These are phyloP conservation scores for Pycnococcus provasolii DNA, from an alignment of 139 green algal species.

Conservation along the genomic window DNA sequence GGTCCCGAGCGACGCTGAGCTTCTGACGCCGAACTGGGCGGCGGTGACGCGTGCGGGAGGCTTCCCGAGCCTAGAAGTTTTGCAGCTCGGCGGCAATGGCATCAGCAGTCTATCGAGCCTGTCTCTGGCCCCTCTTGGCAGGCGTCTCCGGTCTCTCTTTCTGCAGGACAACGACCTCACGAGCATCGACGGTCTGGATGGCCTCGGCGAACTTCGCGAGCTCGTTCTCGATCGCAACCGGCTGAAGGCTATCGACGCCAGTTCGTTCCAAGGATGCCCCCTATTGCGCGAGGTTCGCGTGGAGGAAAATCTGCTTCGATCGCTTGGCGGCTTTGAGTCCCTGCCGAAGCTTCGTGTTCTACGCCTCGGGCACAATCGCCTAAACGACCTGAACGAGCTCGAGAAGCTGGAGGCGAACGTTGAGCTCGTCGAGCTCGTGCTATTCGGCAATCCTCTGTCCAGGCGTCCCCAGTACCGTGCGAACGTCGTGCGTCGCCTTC, in stretches of 20 bases:
- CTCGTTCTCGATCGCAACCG: conserved; percentile 54
- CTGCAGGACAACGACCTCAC: conserved; percentile 52
- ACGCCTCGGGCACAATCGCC: too few relatives aligned
- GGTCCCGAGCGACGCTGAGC: too few relatives aligned
- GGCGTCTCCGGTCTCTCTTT: conserved; percentile 5
- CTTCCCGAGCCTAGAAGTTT: conserved; percentile 38
- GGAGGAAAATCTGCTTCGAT: conserved; percentile 46
- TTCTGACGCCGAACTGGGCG: background rate
- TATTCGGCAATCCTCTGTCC: too few relatives aligned
- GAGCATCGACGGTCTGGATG: conserved; percentile 47
- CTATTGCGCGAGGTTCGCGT: conserved; percentile 42
- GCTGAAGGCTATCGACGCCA: conserved; percentile 39
- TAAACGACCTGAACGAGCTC: too few relatives aligned
- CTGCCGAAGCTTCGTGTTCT: too few relatives aligned
- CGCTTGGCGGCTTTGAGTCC: too few relatives aligned
- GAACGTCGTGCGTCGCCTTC: too few relatives aligned
- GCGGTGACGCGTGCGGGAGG: background rate
- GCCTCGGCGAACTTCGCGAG: conserved; percentile 48
- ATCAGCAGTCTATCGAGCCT: conserved; percentile 7
- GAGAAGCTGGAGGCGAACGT: too few relatives aligned
- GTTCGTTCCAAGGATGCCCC: conserved; percentile 27
- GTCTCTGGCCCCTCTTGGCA: background rate
- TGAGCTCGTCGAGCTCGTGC: too few relatives aligned
- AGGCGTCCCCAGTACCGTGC: too few relatives aligned
- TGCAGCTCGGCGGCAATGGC: conserved; percentile 24